These are phyloP conservation scores for Ricinus communis DNA, from an alignment of 345 rosid genomes.

Conservation along the genomic window DNA sequence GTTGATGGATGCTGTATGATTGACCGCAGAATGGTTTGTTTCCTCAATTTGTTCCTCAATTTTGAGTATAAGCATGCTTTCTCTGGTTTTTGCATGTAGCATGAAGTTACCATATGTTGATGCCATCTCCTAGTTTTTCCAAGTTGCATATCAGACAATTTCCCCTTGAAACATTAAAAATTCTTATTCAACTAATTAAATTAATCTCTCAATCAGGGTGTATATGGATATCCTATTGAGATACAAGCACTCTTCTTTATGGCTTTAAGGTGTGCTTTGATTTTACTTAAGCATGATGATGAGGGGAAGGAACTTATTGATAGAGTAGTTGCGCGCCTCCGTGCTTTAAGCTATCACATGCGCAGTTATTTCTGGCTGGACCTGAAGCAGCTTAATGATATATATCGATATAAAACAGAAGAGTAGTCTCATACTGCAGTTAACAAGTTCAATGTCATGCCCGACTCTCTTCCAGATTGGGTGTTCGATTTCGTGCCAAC, in stretches of 20 bases:
- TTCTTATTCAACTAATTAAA: no score
- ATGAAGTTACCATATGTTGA: neutral
- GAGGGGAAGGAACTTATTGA: conserved; percentile 22
- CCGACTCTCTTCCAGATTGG: conserved; percentile 18
- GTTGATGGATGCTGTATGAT: conserved; percentile 22
- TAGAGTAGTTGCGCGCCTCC: conserved; percentile 9
- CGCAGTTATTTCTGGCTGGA: conserved; percentile 22
- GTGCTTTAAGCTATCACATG: conserved; percentile 26
- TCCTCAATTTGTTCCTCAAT: neutral
- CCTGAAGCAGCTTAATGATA: conserved; percentile 19
- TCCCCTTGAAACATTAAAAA: no score
- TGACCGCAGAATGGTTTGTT: conserved; percentile 22
- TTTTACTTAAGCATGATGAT: conserved; percentile 18
- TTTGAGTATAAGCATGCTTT: neutral
- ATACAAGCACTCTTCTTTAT: conserved; percentile 22
- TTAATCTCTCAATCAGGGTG: conserved; percentile 10
- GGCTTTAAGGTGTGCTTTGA: conserved; percentile 19
- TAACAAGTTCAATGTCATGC: conserved; percentile 20
- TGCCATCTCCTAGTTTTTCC: no score
- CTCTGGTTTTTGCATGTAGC: neutral
- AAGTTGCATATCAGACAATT: no score
- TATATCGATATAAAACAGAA: conserved; percentile 20
- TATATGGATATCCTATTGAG: conserved; percentile 26
- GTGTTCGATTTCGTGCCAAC: conserved; percentile 16
- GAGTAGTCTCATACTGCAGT: conserved; percentile 14